Conservation (phyloP, 2,329 filamentous ascomycete genomes). For the Cladophialophora bantiana region DNA sequence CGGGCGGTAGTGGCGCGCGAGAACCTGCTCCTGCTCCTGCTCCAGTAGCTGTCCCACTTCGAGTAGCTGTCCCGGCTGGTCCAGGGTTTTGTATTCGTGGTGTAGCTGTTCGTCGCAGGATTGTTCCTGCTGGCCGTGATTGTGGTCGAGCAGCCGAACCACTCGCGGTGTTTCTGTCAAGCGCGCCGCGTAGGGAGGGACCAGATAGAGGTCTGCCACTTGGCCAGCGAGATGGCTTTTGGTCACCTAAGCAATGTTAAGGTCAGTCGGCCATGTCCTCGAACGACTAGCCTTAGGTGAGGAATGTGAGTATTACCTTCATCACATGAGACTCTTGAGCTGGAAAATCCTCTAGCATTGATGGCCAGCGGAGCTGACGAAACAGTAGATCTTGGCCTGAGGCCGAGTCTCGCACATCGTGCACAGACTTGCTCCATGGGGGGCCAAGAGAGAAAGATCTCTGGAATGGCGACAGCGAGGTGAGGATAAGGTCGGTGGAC, state of each 20-base stretch:
- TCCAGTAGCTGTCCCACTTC: constrained; percentile 6
- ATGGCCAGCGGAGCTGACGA: not conserved
- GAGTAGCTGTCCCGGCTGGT: not conserved
- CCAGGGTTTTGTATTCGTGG: not conserved
- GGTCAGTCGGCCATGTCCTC: not conserved
- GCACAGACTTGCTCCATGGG: constrained; percentile 30
- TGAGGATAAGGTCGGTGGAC: not conserved
- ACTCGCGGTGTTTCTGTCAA: constrained; percentile 5
- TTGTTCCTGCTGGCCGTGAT: not conserved
- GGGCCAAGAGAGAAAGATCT: not conserved
- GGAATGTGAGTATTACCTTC: constrained; percentile 21
- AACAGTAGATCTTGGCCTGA: constrained; percentile 8
- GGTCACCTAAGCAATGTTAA: not conserved
- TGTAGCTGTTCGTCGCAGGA: constrained; percentile 9
- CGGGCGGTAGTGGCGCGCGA: constrained; percentile 12
- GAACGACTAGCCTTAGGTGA: not conserved
- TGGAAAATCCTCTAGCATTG: constrained; percentile 26
- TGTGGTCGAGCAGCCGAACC: not conserved
- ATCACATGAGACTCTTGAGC: constrained; percentile 10
- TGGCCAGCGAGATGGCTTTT: constrained; percentile 5
- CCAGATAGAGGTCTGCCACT: constrained; percentile 8
- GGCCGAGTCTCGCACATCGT: constrained; percentile 29
- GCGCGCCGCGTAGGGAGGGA: not conserved
- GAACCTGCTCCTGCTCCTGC: not conserved
- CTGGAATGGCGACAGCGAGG: not conserved